Conservation (phyloP, 768 basidiomycete species). For the Harrya chromipes region DNA sequence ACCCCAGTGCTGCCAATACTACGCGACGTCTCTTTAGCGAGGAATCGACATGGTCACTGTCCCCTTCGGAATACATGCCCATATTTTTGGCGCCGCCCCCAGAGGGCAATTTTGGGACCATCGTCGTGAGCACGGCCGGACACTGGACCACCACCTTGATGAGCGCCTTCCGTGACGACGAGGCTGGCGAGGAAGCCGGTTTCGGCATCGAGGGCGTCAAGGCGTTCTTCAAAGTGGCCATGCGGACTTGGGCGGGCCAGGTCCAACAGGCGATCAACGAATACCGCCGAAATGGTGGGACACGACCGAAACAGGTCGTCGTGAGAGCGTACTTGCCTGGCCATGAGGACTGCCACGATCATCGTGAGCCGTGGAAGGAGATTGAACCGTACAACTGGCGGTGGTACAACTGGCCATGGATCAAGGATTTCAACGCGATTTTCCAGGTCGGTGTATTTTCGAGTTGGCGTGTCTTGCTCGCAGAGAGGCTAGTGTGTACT, state of each 20-base stretch:
- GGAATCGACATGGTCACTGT: slow-evolving; percentile 52
- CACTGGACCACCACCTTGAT: slow-evolving; percentile 67
- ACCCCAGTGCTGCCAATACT: slow-evolving; percentile 24
- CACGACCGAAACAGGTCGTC: slow-evolving; percentile 43
- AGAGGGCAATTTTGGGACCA: slow-evolving; percentile 52
- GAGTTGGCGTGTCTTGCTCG: slow-evolving; percentile 1
- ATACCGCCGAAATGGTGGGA: slow-evolving; percentile 29
- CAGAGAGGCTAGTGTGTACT: background rate
- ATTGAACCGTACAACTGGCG: slow-evolving; percentile 43
- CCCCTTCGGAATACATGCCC: slow-evolving; percentile 50
- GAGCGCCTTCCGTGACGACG: slow-evolving; percentile 37
- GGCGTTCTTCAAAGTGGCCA: slow-evolving; percentile 55
- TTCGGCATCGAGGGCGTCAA: slow-evolving; percentile 54
- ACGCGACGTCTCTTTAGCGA: slow-evolving; percentile 48
- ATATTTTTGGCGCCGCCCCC: slow-evolving; percentile 46
- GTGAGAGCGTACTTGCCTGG: slow-evolving; percentile 62
- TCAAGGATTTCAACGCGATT: slow-evolving; percentile 52
- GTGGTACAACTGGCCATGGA: slow-evolving; percentile 67
- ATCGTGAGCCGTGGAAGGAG: slow-evolving; percentile 43
- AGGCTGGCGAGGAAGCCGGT: slow-evolving; percentile 31
- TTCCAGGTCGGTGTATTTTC: slow-evolving; percentile 44
- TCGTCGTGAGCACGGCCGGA: slow-evolving; percentile 62
- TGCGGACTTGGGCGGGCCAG: slow-evolving; percentile 50
- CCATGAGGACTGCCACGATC: slow-evolving; percentile 61
- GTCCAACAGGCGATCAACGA: slow-evolving; percentile 46